phyloP scores from a whole-genome alignment of 352 stramenopile genomes.

The Pythium aquatile region DNA sequence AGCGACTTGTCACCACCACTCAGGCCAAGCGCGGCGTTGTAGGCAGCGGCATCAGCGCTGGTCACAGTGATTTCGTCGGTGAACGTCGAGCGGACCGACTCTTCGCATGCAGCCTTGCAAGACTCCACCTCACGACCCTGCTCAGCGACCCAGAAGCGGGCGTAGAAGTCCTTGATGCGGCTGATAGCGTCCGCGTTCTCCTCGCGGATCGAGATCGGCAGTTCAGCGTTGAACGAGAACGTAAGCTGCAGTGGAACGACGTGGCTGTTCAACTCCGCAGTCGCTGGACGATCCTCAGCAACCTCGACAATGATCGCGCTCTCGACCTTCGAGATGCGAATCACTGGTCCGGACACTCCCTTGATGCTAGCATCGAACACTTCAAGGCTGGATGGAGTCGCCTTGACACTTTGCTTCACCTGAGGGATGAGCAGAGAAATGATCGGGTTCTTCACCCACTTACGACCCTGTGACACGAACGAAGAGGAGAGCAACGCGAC shows the following conservation, averaged over 20 bases:
- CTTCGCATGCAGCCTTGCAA: constrained; percentile 53
- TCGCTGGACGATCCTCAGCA: constrained; percentile 57
- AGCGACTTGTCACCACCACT: constrained; percentile 29
- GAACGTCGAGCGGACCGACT: constrained; percentile 62
- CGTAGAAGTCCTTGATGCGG: constrained; percentile 76
- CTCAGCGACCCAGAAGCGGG: constrained; percentile 70
- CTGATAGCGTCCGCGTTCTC: constrained; percentile 42
- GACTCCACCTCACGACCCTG: constrained; percentile 56
- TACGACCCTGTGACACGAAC: constrained; percentile 48
- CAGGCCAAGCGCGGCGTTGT: constrained; percentile 59
- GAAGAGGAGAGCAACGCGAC: constrained; percentile 48
- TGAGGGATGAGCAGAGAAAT: constrained; percentile 49
- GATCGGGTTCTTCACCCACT: constrained; percentile 75
- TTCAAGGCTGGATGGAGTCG: constrained; percentile 14
- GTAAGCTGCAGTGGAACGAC: constrained; percentile 56
- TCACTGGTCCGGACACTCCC: constrained; percentile 40
- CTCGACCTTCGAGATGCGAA: constrained; percentile 44
- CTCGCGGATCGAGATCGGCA: constrained; percentile 52
- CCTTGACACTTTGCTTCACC: constrained; percentile 40
- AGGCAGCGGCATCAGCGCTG: constrained; percentile 51
- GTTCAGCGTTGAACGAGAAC: constrained; percentile 47
- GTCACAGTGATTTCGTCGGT: constrained; percentile 61
- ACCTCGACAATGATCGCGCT: constrained; percentile 45
- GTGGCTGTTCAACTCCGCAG: constrained; percentile 38
- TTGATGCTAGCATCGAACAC: constrained; percentile 26